Base-by-base conservation (phyloP, 2,329 filamentous ascomycete species). In the Colletotrichum musicola region DNA sequence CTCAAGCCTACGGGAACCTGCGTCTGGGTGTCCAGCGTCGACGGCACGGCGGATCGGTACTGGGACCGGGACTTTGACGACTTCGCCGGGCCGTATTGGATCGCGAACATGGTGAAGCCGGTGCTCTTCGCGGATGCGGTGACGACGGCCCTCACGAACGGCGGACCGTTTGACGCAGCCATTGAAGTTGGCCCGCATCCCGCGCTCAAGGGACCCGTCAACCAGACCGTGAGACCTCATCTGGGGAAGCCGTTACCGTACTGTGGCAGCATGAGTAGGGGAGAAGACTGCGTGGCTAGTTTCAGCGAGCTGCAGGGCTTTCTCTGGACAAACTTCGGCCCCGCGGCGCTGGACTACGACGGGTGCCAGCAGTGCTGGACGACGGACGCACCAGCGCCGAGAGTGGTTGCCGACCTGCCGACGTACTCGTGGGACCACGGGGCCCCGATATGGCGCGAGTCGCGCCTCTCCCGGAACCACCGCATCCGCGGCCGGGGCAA, bases 321-420 rank as follows among this genome's bases (percentile, higher is more conserved):
- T 50, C 5, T 62, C 0, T 62, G 60, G 60, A 56, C 60, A 3
- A 44, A 55, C 42, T 38, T 57, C 13, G 51, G 50, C 2, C 14
- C 50, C 2, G 13, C 46, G 3, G 50, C 35, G 7, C 13, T 49
- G 4, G 40, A 42, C 7, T 30, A 56, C 14, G 50, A 62, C 5
- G 38, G 27, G 5, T 56, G 25, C 16, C 50, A 38, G 22, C 25
- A 40, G 6, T 62, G 60, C 20, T 62, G 60, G 60, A 25, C 13
- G 2, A 25, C 25, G 1, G 16, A 38, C 13, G 16, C 55, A 6
- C 40, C 40, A 3, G 38, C 50, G 40, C 60, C 18, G 20, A 56
- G 22, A 14, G 40, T 63, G 2, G 54, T 80, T 7, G 58, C 70
- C 6, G 76, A 67, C 13, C 64, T 74, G 16, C 72, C 71, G 18